Evolutionary conservation across 108 stramenopile genomes (phyloP).

Genomic region (Aurantiochytrium sp.): DNA sequence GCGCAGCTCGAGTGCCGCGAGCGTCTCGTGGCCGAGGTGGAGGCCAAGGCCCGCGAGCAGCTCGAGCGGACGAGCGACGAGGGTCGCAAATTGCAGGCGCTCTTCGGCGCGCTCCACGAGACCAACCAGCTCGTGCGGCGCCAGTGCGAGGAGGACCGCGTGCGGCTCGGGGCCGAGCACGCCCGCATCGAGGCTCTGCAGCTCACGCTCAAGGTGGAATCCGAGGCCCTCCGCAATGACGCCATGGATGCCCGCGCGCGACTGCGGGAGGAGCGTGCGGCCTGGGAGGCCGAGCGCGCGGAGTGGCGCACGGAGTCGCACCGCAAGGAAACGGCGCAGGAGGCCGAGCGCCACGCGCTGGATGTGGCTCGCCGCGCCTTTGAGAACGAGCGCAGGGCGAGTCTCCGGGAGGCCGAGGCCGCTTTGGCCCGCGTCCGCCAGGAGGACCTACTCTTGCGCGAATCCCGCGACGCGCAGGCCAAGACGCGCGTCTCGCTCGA

Average conservation of each 20-base stretch:
- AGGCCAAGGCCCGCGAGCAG: not conserved
- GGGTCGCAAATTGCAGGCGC: not conserved
- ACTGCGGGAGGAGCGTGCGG: not conserved
- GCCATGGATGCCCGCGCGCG: not conserved
- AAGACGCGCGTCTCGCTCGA: not conserved
- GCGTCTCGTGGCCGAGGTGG: not conserved
- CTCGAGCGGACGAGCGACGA: not conserved
- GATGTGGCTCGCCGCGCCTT: not conserved
- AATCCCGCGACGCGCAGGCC: conserved; percentile 22
- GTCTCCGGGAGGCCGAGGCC: not conserved
- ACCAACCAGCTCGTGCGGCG: not conserved
- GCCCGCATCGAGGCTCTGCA: conserved; percentile 5
- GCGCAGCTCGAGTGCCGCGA: conserved; percentile 26
- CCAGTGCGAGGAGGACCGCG: not conserved
- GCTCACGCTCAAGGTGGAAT: not conserved
- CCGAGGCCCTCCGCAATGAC: not conserved
- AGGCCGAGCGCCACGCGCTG: not conserved
- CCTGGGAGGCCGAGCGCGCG: not conserved
- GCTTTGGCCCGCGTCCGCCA: not conserved
- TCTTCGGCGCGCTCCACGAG: not conserved
- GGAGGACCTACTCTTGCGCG: not conserved
- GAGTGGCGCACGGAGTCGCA: not conserved
- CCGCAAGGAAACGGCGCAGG: not conserved
- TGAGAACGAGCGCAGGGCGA: not conserved
- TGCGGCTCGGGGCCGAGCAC: not conserved